These are phyloP conservation scores for Stemphylium beticola DNA, from an alignment of 2,329 filamentous ascomycete genomes.

Conservation along the genomic window DNA sequence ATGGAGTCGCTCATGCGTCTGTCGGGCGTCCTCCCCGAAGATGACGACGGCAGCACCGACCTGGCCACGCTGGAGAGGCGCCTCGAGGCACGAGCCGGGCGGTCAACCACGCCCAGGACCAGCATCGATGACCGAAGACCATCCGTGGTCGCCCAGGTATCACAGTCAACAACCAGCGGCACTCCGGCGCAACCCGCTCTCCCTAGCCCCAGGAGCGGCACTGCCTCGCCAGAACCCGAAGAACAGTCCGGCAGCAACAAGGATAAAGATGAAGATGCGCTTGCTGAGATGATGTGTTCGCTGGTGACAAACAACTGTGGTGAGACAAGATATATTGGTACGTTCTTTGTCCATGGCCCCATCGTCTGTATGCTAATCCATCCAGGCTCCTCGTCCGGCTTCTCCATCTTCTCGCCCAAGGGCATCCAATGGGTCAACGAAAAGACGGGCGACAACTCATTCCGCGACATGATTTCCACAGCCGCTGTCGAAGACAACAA, in stretches of 20 bases:
- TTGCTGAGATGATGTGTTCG: conserved; percentile 99
- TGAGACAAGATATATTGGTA: conserved; percentile 95
- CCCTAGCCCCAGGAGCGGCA: conserved; percentile 58
- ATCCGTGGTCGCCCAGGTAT: conserved; percentile 49
- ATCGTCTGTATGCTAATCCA: conserved; percentile 17
- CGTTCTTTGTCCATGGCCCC: conserved; percentile 23
- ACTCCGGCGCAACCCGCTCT: conserved; percentile 56
- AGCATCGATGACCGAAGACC: conserved; percentile 41
- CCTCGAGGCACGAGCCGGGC: conserved; percentile 58
- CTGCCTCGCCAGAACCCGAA: conserved; percentile 57
- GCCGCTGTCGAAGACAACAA: conserved; percentile 86
- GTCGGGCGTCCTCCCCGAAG: conserved; percentile 83
- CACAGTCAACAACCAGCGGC: conserved; percentile 16
- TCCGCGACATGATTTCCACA: conserved; percentile 94
- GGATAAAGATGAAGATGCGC: conserved; percentile 74
- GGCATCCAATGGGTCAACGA: conserved; percentile 98
- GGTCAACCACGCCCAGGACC: conserved; percentile 28
- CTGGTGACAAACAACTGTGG: conserved; percentile 93
- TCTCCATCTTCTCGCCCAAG: conserved; percentile 98
- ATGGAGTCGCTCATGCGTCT: conserved; percentile 92
- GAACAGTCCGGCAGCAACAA: conserved; percentile 48
- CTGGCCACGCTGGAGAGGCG: conserved; percentile 86
- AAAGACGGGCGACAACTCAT: conserved; percentile 94
- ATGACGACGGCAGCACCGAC: conserved; percentile 84
- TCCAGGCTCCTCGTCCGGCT: conserved; percentile 90